Evolutionary conservation across 495 filamentous ascomycete species (phyloP).

Genomic region (Cercophora sp.): DNA sequence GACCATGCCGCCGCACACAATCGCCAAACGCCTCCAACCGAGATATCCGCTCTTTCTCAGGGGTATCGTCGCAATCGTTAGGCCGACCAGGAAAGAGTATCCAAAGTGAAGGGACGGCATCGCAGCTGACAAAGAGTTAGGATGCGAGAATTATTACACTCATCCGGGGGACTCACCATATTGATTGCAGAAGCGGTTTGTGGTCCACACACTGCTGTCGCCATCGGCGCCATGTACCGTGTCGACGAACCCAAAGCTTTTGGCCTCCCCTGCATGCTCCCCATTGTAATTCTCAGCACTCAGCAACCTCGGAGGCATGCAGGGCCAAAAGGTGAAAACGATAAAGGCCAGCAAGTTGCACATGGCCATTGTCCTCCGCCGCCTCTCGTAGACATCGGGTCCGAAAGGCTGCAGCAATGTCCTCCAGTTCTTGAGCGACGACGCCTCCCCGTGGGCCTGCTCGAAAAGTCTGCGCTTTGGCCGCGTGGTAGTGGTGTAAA

Average conservation of each 20-base stretch:
- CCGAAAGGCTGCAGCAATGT: slow-evolving; percentile 38
- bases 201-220: slow-evolving; percentile 60
- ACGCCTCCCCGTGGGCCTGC: slow-evolving; percentile 22
- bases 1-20: slow-evolving; percentile 51
- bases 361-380: slow-evolving; percentile 63
- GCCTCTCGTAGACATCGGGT: slow-evolving; percentile 24
- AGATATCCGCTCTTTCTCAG: slow-evolving; percentile 22
- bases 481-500: slow-evolving; percentile 59
- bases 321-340: slow-evolving; percentile 73
- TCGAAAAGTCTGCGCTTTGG: slow-evolving; percentile 35
- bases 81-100: slow-evolving; percentile 70
- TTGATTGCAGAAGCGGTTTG: slow-evolving; percentile 62
- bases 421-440: slow-evolving; percentile 38
- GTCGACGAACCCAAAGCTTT: slow-evolving; percentile 64
- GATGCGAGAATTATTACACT: neutral
- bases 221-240: slow-evolving; percentile 65
- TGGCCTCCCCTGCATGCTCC: slow-evolving; percentile 24
- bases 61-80: slow-evolving; percentile 53
- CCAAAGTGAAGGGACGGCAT: slow-evolving; percentile 82
- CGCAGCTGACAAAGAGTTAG: slow-evolving; percentile 51
- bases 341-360: slow-evolving; percentile 76
- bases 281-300: slow-evolving; percentile 41
- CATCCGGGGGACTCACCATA: slow-evolving; percentile 3
- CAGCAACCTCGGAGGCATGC: slow-evolving; percentile 74
- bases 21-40: slow-evolving; percentile 25